Evolutionary conservation across 1,139 yeast genomes (phyloP).

Genomic region (Geotrichum carabidarum): DNA sequence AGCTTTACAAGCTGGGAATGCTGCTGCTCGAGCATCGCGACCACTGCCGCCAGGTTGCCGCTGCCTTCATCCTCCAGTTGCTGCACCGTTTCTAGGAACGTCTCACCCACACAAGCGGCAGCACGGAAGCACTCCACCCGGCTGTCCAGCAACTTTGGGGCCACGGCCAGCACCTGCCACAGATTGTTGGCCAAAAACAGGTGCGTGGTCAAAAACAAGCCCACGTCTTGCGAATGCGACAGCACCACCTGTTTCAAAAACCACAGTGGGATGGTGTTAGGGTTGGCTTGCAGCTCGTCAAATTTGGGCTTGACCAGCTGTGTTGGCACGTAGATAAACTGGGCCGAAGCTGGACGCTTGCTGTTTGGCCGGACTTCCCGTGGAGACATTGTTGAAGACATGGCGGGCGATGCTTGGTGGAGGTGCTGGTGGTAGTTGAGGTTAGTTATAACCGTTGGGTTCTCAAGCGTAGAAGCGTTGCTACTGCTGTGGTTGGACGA

Average conservation of each 20-base stretch:
- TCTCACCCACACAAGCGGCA: constrained; percentile 23
- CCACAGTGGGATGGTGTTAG: constrained; percentile 23
- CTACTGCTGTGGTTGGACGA: neutral
- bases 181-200: constrained; percentile 26
- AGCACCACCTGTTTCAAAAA: constrained; percentile 26
- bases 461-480: neutral
- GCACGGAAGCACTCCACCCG: constrained; percentile 25
- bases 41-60: neutral
- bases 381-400: neutral
- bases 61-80: neutral
- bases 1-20: constrained; percentile 16
- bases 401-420: neutral
- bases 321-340: constrained; percentile 3
- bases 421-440: constrained; percentile 7
- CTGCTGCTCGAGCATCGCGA: constrained; percentile 10
- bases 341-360: neutral
- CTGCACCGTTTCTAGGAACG: constrained; percentile 16
- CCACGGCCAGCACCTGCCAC: constrained; percentile 24
- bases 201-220: constrained; percentile 25
- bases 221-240: constrained; percentile 24
- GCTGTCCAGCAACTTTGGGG: constrained; percentile 22
- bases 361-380: neutral
- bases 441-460: constrained; percentile 8
- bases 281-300: constrained; percentile 5
- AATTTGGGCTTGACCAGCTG: constrained; percentile 1